phyloP scores from a whole-genome alignment of 805 yeast genomes.

The Millerozyma acaciae region DNA sequence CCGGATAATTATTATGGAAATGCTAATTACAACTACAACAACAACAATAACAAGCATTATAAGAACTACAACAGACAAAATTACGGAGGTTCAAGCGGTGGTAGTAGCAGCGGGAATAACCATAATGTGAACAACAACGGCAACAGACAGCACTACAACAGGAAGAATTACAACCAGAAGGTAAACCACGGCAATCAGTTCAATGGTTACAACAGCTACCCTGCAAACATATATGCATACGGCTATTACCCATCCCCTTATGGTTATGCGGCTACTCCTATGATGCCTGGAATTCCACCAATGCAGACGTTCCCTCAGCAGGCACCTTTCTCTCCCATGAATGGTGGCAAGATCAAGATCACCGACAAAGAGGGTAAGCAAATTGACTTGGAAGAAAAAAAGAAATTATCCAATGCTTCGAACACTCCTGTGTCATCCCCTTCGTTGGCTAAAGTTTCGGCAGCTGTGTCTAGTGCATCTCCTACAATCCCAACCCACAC shows the following conservation, averaged over 20 bases:
- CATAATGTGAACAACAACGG: slow-evolving; percentile 1
- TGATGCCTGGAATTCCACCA: slow-evolving; percentile 10
- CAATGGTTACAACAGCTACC: slow-evolving; percentile 19
- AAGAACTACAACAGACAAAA: slow-evolving; percentile 13
- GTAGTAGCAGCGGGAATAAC: slow-evolving; percentile 5
- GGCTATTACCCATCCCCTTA: slow-evolving; percentile 25
- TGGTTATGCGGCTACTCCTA: slow-evolving; percentile 15
- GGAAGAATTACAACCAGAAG: slow-evolving; percentile 15
- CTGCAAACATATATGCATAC: slow-evolving; percentile 23
- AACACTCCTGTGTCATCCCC: slow-evolving; percentile 33
- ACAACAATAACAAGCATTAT: slow-evolving; percentile 8
- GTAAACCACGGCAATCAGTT: slow-evolving; percentile 17
- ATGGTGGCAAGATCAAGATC: slow-evolving; percentile 29
- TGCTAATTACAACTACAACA: slow-evolving; percentile 6
- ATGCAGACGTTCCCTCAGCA: slow-evolving; percentile 8
- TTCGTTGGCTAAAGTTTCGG: slow-evolving; percentile 16
- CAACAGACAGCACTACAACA: slow-evolving; percentile 11
- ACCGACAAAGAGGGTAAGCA: slow-evolving; percentile 42
- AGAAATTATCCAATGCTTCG: slow-evolving; percentile 23
- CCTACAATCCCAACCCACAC: slow-evolving; percentile 9
- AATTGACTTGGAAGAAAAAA: slow-evolving; percentile 40
- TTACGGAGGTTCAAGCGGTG: slow-evolving; percentile 9
- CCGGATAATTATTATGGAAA: neutral
- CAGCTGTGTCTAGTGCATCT: slow-evolving; percentile 6
- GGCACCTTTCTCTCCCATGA: slow-evolving; percentile 8